phyloP scores from a whole-genome alignment of 257 asterid species.

The Gardenia jasminoides region DNA sequence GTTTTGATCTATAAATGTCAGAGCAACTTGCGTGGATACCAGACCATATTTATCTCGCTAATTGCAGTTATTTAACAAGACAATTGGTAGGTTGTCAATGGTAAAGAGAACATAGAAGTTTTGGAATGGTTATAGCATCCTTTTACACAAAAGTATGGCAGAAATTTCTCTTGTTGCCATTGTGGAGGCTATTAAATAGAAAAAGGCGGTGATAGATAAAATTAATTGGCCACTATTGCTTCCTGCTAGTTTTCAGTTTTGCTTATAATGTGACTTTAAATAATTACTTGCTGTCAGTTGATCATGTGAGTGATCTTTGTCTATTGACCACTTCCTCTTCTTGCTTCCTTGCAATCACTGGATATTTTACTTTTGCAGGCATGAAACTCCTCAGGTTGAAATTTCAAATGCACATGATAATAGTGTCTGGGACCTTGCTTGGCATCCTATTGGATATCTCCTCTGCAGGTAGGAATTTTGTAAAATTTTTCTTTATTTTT shows the following conservation, averaged over 20 bases:
- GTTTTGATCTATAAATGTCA: too few relatives aligned
- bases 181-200: too few relatives aligned
- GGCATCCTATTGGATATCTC: constrained; percentile 98
- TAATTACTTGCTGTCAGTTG: neutral
- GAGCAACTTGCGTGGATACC: too few relatives aligned
- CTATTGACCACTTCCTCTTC: neutral
- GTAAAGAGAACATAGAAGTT: too few relatives aligned
- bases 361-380: constrained; percentile 50
- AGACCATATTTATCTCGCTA: too few relatives aligned
- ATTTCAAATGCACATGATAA: constrained; percentile 88
- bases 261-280: neutral
- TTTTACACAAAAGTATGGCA: too few relatives aligned
- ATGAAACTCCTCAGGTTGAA: constrained; percentile 94
- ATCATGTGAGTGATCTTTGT: neutral
- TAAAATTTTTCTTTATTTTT: neutral
- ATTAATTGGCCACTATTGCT: neutral
- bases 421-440: constrained; percentile 97
- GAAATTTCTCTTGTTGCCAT: too few relatives aligned
- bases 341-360: constrained; percentile 21
- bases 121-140: too few relatives aligned
- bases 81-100: too few relatives aligned
- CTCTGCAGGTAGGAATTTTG: constrained; percentile 72
- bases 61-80: too few relatives aligned
- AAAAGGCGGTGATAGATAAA: too few relatives aligned
- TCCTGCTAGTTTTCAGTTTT: neutral